Evolutionary conservation across 768 basidiomycete genomes (phyloP), one percentile per base, ranked within the genome.

Genomic region (Pleurotus sapidus): DNA sequence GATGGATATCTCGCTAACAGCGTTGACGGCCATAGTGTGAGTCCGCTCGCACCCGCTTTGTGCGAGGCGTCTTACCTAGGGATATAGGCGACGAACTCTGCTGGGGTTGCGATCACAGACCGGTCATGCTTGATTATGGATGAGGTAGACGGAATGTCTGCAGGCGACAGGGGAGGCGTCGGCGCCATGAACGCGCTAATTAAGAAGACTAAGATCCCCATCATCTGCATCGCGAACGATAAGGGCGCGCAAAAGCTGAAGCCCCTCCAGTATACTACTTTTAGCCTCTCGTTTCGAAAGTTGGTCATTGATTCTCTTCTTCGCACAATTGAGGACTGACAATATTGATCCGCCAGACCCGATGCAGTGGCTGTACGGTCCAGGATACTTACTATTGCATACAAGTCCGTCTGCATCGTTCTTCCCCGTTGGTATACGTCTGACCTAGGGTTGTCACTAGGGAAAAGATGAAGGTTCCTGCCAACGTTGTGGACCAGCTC

Each of bases 71-170:
- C 27, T 12, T 40, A 17, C 15, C 1, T 37, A 8, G 17, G 11
- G 68, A 67, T 56, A 67, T 57, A 83, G 86, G 71, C 72, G 18
- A 84, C 83, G 7, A 92, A 90, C 60, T 82, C 84, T 1, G 73
- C 83, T 1, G 95, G 90, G 2, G 77, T 95, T 2, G 67, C 75
- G 14, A 86, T 98, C 61, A 94, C 90, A 0, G 83, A 90, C 63
- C 84, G 79, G 68, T 84, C 90, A 0, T 93, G 94, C 61, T 76
- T 99, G 46, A 98, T 99, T 68, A 98, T 99, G 96, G 97, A 99
- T 20, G 20, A 20, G 20, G 20, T 20, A 3, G 20, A 20, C 20
- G 97, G 97, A 1, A 99, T 98, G 95, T 96, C 94, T 4, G 91
- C 92, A 3, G 97, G 97, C 15, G 97, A 99, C 71, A 82, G 97